Evolutionary conservation across 306 rosid genomes (phyloP).

Genomic region (Ochetophila trinervis): DNA sequence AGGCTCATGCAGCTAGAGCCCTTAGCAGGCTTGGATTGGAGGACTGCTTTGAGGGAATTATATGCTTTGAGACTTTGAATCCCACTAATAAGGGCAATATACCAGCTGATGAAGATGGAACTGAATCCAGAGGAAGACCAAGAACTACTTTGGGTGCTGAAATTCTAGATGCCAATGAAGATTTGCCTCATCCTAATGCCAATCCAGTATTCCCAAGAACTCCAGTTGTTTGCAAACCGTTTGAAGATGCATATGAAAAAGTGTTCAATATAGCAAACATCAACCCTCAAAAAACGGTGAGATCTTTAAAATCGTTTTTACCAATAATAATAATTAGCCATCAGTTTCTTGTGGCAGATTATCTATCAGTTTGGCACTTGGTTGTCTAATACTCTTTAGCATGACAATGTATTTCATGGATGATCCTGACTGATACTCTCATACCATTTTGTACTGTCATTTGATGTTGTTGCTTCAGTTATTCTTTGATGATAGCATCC

Average conservation of each 20-base stretch:
- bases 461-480: slow-evolving; percentile 39
- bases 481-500: slow-evolving; percentile 79
- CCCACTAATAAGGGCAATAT: slow-evolving; percentile 14
- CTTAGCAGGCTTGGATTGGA: slow-evolving; percentile 77
- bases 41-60: slow-evolving; percentile 72
- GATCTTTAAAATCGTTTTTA: slow-evolving; percentile 10
- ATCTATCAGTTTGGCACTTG: not conserved
- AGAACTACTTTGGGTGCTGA: slow-evolving; percentile 9
- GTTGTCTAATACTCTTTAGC: not conserved
- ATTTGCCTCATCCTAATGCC: slow-evolving; percentile 31
- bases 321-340: not conserved
- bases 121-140: slow-evolving; percentile 5
- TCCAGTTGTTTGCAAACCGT: slow-evolving; percentile 82
- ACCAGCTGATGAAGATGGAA: slow-evolving; percentile 24
- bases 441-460: not conserved
- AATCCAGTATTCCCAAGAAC: slow-evolving; percentile 43
- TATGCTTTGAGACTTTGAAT: slow-evolving; percentile 87
- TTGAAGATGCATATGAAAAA: slow-evolving; percentile 54
- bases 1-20: slow-evolving; percentile 51
- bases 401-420: not conserved
- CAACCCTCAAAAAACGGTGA: slow-evolving; percentile 71
- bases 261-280: slow-evolving; percentile 62
- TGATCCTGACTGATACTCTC: not conserved
- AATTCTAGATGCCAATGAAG: slow-evolving; percentile 32
- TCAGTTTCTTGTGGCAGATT: not conserved